Percentiles rank a stretch among this genome's conserved stretches.
These are phyloP conservation scores for Solanum rostratum DNA, from an alignment of 257 asterid species.

Conservation along the genomic window DNA sequence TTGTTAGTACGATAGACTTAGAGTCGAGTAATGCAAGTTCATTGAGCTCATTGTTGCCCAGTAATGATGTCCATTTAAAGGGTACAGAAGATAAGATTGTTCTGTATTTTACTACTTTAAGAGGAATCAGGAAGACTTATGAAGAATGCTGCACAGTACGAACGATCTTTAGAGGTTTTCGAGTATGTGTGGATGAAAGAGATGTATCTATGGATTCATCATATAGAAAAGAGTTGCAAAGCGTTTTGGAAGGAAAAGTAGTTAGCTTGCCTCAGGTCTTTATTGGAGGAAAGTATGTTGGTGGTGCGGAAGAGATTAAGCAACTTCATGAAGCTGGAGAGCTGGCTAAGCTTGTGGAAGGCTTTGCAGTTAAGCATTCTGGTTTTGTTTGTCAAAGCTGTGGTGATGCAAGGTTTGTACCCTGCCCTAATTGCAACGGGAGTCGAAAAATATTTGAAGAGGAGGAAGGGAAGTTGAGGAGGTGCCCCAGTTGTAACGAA, in stretches of 20 bases:
- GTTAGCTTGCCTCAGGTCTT: slow-evolving; percentile 73
- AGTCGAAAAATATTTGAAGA: slow-evolving; percentile 50
- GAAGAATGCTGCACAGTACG: slow-evolving; percentile 66
- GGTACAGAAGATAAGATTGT: slow-evolving; percentile 96
- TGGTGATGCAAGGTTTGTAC: slow-evolving; percentile 41
- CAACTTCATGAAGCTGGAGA: slow-evolving; percentile 46
- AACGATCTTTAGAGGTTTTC: slow-evolving; percentile 67
- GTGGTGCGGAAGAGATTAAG: slow-evolving; percentile 39
- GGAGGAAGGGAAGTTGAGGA: slow-evolving; percentile 11
- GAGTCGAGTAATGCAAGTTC: background rate
- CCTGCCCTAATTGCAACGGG: slow-evolving; percentile 48
- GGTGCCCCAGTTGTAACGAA: slow-evolving; percentile 20
- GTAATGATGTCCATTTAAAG: background rate
- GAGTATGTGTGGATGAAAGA: slow-evolving; percentile 73
- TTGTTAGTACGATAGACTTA: background rate
- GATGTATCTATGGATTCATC: slow-evolving; percentile 81
- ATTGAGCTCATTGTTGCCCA: slow-evolving; percentile 2
- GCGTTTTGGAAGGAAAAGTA: slow-evolving; percentile 42
- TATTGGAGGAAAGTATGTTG: slow-evolving; percentile 50
- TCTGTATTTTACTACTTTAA: slow-evolving; percentile 75
- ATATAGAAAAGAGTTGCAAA: slow-evolving; percentile 56
- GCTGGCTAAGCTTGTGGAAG: slow-evolving; percentile 30
- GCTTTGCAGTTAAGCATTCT: slow-evolving; percentile 20
- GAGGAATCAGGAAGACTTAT: slow-evolving; percentile 71
- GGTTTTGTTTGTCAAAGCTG: slow-evolving; percentile 37